A percentile compares a stretch with the other conserved stretches of the same genome.
These are phyloP conservation scores for Saturnispora dispora DNA, from an alignment of 805 yeast species.

Conservation along the genomic window DNA sequence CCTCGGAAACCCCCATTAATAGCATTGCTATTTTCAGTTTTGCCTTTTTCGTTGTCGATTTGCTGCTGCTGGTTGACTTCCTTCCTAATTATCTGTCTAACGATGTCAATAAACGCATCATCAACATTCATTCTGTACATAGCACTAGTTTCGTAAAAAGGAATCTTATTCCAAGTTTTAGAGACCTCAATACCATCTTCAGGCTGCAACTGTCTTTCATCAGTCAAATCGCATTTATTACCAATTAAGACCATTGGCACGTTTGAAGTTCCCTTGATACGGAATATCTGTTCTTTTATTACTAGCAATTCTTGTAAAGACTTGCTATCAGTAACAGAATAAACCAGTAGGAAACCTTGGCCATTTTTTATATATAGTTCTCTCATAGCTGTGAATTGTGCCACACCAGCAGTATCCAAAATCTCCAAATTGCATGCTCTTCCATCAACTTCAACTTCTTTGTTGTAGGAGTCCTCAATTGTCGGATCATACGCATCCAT, in stretches of 20 bases:
- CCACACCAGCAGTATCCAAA: slow-evolving; percentile 55
- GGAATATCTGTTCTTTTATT: slow-evolving; percentile 71
- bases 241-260: slow-evolving; percentile 91
- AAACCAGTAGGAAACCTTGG: slow-evolving; percentile 56
- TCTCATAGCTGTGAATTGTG: slow-evolving; percentile 94
- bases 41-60: slow-evolving; percentile 1
- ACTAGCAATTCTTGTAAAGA: slow-evolving; percentile 71
- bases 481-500: slow-evolving; percentile 94
- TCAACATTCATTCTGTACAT: slow-evolving; percentile 81
- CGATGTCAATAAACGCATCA: slow-evolving; percentile 82
- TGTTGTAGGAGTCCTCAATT: slow-evolving; percentile 90
- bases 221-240: slow-evolving; percentile 77
- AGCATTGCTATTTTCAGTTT: neutral
- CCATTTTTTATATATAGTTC: slow-evolving; percentile 83
- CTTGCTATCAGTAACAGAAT: slow-evolving; percentile 50
- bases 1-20: neutral
- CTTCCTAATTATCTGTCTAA: slow-evolving; percentile 78
- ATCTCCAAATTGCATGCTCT: slow-evolving; percentile 80
- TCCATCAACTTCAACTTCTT: slow-evolving; percentile 81
- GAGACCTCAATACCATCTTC: slow-evolving; percentile 80
- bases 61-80: slow-evolving; percentile 33
- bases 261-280: slow-evolving; percentile 65
- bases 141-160: slow-evolving; percentile 93
- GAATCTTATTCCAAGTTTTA: slow-evolving; percentile 80
- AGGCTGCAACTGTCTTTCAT: slow-evolving; percentile 65